These are phyloP conservation scores for Lepidium africanum DNA, from an alignment of 345 rosid genomes.

Conservation along the genomic window DNA sequence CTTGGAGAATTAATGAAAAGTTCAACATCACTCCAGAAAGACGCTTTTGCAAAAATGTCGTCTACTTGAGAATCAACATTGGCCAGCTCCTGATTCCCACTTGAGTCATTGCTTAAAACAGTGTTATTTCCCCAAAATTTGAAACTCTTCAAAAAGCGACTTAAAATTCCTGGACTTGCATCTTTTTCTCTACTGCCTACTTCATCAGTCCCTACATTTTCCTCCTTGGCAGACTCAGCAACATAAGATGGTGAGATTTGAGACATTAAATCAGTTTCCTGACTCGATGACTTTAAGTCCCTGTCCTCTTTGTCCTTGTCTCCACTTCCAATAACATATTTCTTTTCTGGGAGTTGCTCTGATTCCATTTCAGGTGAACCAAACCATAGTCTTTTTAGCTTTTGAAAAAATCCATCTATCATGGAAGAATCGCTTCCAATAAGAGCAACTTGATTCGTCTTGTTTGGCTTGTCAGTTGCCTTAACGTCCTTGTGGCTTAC, in stretches of 20 bases:
- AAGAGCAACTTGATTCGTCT: constrained; percentile 14
- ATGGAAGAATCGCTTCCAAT: constrained; percentile 24
- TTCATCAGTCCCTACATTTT: constrained; percentile 23
- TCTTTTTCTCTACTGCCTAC: constrained; percentile 15
- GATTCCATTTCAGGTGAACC: constrained; percentile 28
- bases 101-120: constrained; percentile 26
- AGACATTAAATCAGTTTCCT: constrained; percentile 4
- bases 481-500: constrained; percentile 1
- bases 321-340: constrained; percentile 15
- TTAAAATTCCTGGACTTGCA: constrained; percentile 31
- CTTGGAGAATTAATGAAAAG: constrained; percentile 45
- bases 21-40: constrained; percentile 58
- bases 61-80: constrained; percentile 12
- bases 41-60: constrained; percentile 34
- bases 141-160: constrained; percentile 32
- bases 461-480: not conserved
- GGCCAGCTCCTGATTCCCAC: constrained; percentile 19
- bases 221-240: constrained; percentile 20
- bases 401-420: constrained; percentile 36
- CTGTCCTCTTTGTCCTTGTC: constrained; percentile 21
- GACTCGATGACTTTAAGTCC: constrained; percentile 7
- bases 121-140: constrained; percentile 33
- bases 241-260: constrained; percentile 12
- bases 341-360: constrained; percentile 7
- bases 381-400: constrained; percentile 43